Conservation (phyloP, 2,329 filamentous ascomycete species). For the Colletotrichum shisoi region DNA sequence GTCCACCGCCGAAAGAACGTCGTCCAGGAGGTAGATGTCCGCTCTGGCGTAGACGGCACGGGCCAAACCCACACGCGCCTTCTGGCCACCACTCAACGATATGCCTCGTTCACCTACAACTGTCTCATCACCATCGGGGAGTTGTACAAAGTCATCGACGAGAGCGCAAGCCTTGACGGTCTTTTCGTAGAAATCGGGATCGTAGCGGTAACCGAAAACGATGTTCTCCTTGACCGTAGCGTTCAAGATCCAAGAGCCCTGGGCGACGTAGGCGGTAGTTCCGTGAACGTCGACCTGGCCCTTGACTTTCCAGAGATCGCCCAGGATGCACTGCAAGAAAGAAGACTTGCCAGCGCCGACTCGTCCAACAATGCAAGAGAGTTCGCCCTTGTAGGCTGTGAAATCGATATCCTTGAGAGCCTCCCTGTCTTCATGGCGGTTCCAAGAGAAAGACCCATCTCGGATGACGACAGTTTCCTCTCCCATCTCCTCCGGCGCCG, state of each 20-base stretch:
- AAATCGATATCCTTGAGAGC: slow-evolving; percentile 86
- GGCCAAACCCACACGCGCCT: slow-evolving; percentile 89
- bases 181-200: slow-evolving; percentile 91
- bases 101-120: slow-evolving; percentile 97
- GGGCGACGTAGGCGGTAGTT: slow-evolving; percentile 87
- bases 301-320: slow-evolving; percentile 88
- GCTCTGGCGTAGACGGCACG: slow-evolving; percentile 94
- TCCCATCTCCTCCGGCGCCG: slow-evolving; percentile 75
- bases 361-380: slow-evolving; percentile 90
- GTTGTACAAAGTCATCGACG: slow-evolving; percentile 85
- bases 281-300: slow-evolving; percentile 86
- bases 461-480: slow-evolving; percentile 86
- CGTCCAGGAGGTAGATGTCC: slow-evolving; percentile 95
- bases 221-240: slow-evolving; percentile 97
- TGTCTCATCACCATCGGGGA: slow-evolving; percentile 95
- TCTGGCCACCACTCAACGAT: slow-evolving; percentile 93
- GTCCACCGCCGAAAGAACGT: slow-evolving; percentile 95
- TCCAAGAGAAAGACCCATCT: slow-evolving; percentile 93
- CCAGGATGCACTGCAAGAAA: slow-evolving; percentile 84
- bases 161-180: slow-evolving; percentile 92
- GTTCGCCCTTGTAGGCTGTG: slow-evolving; percentile 87
- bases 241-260: slow-evolving; percentile 97
- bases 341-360: slow-evolving; percentile 98
- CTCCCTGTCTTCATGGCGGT: slow-evolving; percentile 76
- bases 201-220: slow-evolving; percentile 92